Base-by-base conservation (phyloP, 768 basidiomycete genomes). In the Dioszegia hungarica region DNA sequence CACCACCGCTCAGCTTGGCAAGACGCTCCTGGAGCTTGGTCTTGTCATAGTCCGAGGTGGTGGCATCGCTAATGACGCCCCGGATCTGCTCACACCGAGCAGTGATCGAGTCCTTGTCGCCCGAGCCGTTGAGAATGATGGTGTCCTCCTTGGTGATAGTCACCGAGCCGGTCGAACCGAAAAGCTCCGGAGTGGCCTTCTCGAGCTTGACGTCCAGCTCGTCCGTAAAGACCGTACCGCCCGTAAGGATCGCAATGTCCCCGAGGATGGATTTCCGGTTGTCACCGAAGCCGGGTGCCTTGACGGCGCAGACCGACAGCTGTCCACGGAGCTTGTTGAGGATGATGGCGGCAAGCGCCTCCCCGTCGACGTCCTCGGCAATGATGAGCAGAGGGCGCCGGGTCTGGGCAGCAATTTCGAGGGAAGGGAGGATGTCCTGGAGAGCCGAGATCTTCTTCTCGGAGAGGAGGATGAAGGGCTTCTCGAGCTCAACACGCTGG, bases 261-360 rank as follows among this genome's bases (percentile, higher is more conserved):
- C 94, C 94, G 53, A 98, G 87, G 79, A 97, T 89, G 54, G 86
- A 89, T 81, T 98, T 99, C 79, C 94, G 87, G 84, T 98, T 99
- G 80, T 98, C 94, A 70, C 94, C 94, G 76, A 99, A 98, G 49
- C 94, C 75, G 51, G 94, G 94, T 17, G 94, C 93, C 81, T 99
- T 97, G 79, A 98, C 85, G 45, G 91, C 93, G 46, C 80, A 86
- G 61, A 98, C 94, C 72, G 88, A 86, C 56, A 99, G 86, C 77
- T 97, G 94, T 31, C 94, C 94, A 63, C 94, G 90, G 60, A 99
- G 88, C 82, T 97, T 98, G 89, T 99, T 98, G 77, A 97, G 85
- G 72, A 98, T 93, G 75, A 90, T 93, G 20, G 93, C 94, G 48
- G 94, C 94, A 57, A 98, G 86, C 1, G 93, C 94, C 78, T 99